A percentile compares a stretch with the other conserved stretches of the same genome.
These are phyloP conservation scores for grape (Vitis vinifera) DNA, from an alignment of 164 flowering plant genomes.

Conservation along the genomic window DNA sequence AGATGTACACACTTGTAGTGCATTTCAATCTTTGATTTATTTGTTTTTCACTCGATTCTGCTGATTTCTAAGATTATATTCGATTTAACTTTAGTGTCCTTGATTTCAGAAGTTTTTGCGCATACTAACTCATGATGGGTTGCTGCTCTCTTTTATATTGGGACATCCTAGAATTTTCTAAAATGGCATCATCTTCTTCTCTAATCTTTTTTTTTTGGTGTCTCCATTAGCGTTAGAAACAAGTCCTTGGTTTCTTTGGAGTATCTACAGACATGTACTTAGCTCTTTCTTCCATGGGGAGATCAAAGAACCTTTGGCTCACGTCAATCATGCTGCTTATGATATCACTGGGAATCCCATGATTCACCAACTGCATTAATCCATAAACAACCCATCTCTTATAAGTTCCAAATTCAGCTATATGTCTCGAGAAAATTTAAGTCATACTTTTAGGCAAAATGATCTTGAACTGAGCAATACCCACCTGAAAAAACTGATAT, in stretches of 20 bases:
- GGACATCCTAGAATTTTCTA: constrained; percentile 55
- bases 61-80: not conserved
- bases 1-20: constrained; percentile 53
- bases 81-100: not conserved
- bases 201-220: constrained; percentile 8
- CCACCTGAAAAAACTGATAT: constrained; percentile 81
- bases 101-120: not conserved
- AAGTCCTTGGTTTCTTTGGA: constrained; percentile 50
- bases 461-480: not conserved
- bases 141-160: constrained; percentile 91
- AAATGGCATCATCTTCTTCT: constrained; percentile 19
- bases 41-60: not conserved
- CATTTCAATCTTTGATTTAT: not conserved
- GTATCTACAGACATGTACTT: constrained; percentile 75
- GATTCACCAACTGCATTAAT: constrained; percentile 67
- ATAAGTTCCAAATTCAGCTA: no score
- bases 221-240: constrained; percentile 48
- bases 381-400: no score
- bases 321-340: constrained; percentile 50
- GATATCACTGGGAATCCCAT: constrained; percentile 53
- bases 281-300: constrained; percentile 67
- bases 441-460: not conserved
- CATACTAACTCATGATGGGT: constrained; percentile 45
- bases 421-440: not conserved
- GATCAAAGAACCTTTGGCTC: constrained; percentile 60